Conservation (phyloP, 495 filamentous ascomycete species). For the Aspergillus taichungensis region DNA sequence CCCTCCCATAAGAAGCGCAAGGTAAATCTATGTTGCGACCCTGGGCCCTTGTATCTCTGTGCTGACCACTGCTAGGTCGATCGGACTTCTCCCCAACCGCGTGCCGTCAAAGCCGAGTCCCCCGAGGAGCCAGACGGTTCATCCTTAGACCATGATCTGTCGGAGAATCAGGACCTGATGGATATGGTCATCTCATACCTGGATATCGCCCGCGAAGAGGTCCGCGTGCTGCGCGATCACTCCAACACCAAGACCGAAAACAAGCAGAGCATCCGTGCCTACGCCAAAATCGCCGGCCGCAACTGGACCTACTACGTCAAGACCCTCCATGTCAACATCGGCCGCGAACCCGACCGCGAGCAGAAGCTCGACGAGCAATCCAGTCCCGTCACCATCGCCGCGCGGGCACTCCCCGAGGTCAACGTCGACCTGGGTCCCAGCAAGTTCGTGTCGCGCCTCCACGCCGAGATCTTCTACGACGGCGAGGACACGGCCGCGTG, state of each 20-base stretch:
- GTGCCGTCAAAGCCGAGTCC: conserved; percentile 25
- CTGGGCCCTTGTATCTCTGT: background rate
- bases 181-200: conserved; percentile 66
- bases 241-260: conserved; percentile 65
- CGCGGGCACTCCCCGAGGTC: conserved; percentile 44
- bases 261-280: conserved; percentile 68
- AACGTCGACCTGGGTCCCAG: conserved; percentile 91
- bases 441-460: conserved; percentile 81
- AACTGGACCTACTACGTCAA: conserved; percentile 95
- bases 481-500: conserved; percentile 52
- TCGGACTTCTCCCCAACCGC: conserved; percentile 20
- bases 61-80: conserved; percentile 25
- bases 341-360: conserved; percentile 61
- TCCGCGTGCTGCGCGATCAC: conserved; percentile 65
- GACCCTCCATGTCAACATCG: conserved; percentile 71
- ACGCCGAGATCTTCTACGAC: conserved; percentile 81
- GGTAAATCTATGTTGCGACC: conserved; percentile 35
- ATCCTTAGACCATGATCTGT: conserved; percentile 42
- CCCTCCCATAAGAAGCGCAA: conserved; percentile 69
- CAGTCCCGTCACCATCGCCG: conserved; percentile 35
- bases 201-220: conserved; percentile 45
- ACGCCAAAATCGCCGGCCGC: conserved; percentile 83
- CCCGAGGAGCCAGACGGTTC: conserved; percentile 37
- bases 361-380: conserved; percentile 35
- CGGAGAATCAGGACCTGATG: conserved; percentile 55